These are phyloP conservation scores for Lanmaoa pseudosensibilis DNA, from an alignment of 768 basidiomycete genomes.

Conservation along the genomic window DNA sequence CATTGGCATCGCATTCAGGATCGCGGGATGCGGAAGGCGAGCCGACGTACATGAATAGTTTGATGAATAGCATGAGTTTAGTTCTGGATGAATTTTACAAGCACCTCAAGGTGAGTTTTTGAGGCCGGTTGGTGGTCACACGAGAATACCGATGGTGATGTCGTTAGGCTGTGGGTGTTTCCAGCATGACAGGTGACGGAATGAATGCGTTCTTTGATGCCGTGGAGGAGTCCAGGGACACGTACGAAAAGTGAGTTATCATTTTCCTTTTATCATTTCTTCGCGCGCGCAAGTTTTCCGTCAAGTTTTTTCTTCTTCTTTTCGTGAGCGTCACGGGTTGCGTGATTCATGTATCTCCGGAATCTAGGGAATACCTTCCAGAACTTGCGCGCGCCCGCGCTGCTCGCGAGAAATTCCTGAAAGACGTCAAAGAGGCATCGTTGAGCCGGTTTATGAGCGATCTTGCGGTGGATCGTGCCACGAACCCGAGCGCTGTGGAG, in stretches of 20 bases:
- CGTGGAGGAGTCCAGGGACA: slow-evolving; percentile 81
- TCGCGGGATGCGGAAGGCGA: slow-evolving; percentile 80
- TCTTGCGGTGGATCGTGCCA: slow-evolving; percentile 68
- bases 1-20: slow-evolving; percentile 69
- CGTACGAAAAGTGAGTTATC: slow-evolving; percentile 78
- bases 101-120: slow-evolving; percentile 74
- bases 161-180: slow-evolving; percentile 87
- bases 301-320: background rate
- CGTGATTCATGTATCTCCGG: slow-evolving; percentile 2
- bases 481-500: slow-evolving; percentile 56
- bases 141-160: background rate
- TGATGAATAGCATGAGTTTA: slow-evolving; percentile 99
- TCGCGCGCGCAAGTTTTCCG: background rate
- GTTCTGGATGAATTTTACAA: slow-evolving; percentile 99
- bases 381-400: slow-evolving; percentile 76
- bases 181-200: slow-evolving; percentile 93
- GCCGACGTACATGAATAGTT: slow-evolving; percentile 95
- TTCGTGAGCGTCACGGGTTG: slow-evolving; percentile 2
- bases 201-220: slow-evolving; percentile 90
- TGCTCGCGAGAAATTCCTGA: slow-evolving; percentile 61
- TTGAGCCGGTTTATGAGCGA: slow-evolving; percentile 78
- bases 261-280: background rate
- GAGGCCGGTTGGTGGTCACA: background rate
- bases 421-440: slow-evolving; percentile 71
- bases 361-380: slow-evolving; percentile 81